Base-by-base conservation (phyloP, 805 yeast species). In the Wickerhamomyces sydowiorum region DNA sequence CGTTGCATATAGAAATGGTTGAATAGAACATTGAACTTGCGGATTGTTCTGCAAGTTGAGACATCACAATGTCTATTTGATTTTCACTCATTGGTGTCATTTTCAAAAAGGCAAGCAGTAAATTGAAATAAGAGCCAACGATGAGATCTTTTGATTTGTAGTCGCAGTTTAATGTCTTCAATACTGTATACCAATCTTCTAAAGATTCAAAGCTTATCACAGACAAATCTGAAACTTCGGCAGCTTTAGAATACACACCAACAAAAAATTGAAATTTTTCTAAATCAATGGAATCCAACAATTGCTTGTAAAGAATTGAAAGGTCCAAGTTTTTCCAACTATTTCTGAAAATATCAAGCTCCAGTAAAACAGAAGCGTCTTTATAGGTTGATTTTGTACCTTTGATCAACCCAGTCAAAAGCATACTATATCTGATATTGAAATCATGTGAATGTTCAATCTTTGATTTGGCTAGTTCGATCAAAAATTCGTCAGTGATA, bases 111-210 rank as follows among this genome's bases (percentile, higher is more conserved):
- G 44, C 17, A 1, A 32, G 25, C 1, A 62, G 17, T 4, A 65
- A 48, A 2, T 51, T 42, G 25, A 67, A 57, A 36, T 46, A 61
- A 1, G 45, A 43, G 3, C 60, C 58, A 36, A 56, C 57, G 6
- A 55, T 36, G 2, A 40, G 39, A 45, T 66, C 72, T 38, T 56
- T 62, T 2, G 50, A 18, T 36, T 59, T 65, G 40, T 62, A 64
- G 23, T 42, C 39, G 15, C 21, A 17, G 2, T 36, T 28, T 13
- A 46, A 36, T 10, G 37, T 23, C 4, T 7, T 28, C 9, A 31
- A 30, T 1, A 4, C 33, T 34, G 1, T 24, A 27, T 4, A 37
- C 24, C 3, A 62, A 37, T 5, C 42, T 22, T 2, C 37, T 12
- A 7, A 57, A 3, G 3, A 51, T 46, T 5, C 46, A 43, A 35